phyloP scores from a whole-genome alignment of 73 alveolate species.

The Paramecium tetraurelia region DNA sequence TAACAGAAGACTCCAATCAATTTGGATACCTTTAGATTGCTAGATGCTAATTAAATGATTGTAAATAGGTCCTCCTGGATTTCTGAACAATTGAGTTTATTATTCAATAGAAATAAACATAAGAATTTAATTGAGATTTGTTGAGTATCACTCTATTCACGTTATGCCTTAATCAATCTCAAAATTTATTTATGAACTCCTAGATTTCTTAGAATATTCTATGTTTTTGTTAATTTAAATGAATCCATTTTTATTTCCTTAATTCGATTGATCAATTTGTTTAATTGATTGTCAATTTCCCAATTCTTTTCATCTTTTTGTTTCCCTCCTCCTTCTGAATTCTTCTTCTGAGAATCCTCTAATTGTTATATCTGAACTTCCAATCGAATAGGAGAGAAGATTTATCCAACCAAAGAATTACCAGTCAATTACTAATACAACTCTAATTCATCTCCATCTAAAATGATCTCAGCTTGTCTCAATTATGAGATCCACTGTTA shows the following conservation, averaged over 20 bases:
- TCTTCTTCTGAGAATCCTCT: background rate
- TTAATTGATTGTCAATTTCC: conserved; percentile 44
- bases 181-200: background rate
- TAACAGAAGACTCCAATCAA: background rate
- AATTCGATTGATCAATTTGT: conserved; percentile 18
- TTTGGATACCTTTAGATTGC: conserved; percentile 10
- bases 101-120: background rate
- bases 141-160: background rate
- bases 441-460: background rate
- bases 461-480: background rate
- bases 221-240: conserved; percentile 14
- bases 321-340: background rate
- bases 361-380: background rate
- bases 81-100: background rate
- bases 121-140: background rate
- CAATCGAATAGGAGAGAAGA: conserved; percentile 4
- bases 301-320: conserved; percentile 10
- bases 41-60: background rate
- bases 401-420: conserved; percentile 27
- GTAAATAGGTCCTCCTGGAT: background rate
- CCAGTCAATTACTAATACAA: conserved; percentile 12
- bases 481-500: background rate
- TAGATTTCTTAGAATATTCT: conserved; percentile 30
- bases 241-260: conserved; percentile 16
- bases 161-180: background rate